Evolutionary conservation across 2,329 filamentous ascomycete genomes (phyloP).

Genomic region (Colletotrichum melonis): DNA sequence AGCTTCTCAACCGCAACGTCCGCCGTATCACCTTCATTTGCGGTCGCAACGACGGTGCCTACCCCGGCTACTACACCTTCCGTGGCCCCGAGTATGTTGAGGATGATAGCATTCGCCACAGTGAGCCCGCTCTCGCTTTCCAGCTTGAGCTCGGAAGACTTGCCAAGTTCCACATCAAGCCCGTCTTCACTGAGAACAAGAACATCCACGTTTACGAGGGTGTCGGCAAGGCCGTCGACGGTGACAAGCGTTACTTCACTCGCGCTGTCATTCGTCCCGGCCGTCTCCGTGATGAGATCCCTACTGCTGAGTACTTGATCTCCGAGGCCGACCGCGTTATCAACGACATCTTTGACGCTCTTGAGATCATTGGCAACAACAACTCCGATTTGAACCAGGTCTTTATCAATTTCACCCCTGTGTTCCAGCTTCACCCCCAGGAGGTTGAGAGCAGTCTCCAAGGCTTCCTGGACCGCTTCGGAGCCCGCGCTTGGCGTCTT

Average conservation of each 20-base stretch:
- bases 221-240: constrained; percentile 92
- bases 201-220: constrained; percentile 99
- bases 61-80: constrained; percentile 99
- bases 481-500: constrained; percentile 92
- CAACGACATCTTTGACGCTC: constrained; percentile 96
- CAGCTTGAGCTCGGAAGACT: constrained; percentile 95
- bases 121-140: constrained; percentile 95
- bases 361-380: constrained; percentile 99
- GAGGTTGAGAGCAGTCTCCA: constrained; percentile 94
- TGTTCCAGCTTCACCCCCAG: constrained; percentile 89
- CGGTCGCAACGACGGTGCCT: constrained; percentile 91
- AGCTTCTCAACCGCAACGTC: constrained; percentile 83
- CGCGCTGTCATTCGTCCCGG: constrained; percentile 95
- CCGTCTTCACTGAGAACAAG: constrained; percentile 98
- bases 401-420: constrained; percentile 99
- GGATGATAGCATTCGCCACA: constrained; percentile 96
- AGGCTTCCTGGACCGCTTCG: constrained; percentile 96
- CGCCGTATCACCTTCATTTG: constrained; percentile 97
- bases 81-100: constrained; percentile 89
- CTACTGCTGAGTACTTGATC: constrained; percentile 97
- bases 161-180: constrained; percentile 97
- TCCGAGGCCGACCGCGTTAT: constrained; percentile 96
- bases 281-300: constrained; percentile 94
- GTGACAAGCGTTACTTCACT: constrained; percentile 98
- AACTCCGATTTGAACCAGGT: constrained; percentile 99